Evolutionary conservation across 2,329 filamentous ascomycete species (phyloP), one percentile per base, ranked within the genome.

Genomic region (Talaromyces pinophilus): DNA sequence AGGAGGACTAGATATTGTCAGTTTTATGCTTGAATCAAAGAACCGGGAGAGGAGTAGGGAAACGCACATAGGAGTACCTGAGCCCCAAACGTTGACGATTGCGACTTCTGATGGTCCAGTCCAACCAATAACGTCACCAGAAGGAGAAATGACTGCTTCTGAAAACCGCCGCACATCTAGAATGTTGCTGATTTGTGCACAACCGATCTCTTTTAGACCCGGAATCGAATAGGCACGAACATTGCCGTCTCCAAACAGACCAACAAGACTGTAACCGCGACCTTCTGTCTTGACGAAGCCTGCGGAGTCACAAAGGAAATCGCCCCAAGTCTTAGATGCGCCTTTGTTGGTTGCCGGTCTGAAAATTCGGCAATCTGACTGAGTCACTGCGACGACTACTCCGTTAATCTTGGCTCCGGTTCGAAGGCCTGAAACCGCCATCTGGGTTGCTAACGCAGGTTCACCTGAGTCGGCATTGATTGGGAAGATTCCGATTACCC

Each of bases 241-340:
- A 62, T 84, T 89, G 38, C 91, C 89, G 75, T 97, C 93, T 15
- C 91, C 92, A 72, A 97, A 97, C 0, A 97, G 82, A 1, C 90
- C 91, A 1, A 97, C 87, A 3, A 99, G 82, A 5, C 92, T 93
- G 73, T 90, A 88, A 0, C 92, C 92, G 54, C 90, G 87, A 28
- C 90, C 84, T 72, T 92, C 88, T 38, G 90, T 88, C 63, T 91
- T 88, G 0, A 91, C 89, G 0, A 98, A 87, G 2, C 85, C 83
- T 2, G 95, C 94, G 1, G 91, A 85, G 72, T 96, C 90, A 75
- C 94, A 98, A 48, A 96, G 82, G 67, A 84, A 87, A 70, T 92
- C 88, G 72, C 97, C 93, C 79, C 95, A 98, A 1, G 89, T 88
- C 72, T 95, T 97, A 64, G 93, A 92, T 0, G 94, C 93, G n/a